A percentile compares a stretch with the other conserved stretches of the same genome.
Evolutionary conservation across 2,329 filamentous ascomycete species (phyloP).

Genomic region (Botrytis medusae): DNA sequence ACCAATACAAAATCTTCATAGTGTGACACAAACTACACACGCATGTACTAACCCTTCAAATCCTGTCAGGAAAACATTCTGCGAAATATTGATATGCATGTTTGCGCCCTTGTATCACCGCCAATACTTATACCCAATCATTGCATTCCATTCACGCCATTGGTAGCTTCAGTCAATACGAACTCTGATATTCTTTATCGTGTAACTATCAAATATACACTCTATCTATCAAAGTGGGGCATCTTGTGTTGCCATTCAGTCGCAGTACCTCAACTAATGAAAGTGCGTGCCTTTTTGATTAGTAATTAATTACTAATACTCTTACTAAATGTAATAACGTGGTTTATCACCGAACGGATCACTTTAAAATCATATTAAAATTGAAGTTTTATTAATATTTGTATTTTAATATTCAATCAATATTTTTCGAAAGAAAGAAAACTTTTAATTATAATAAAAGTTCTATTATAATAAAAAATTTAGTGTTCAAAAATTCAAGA

Average conservation of each 20-base stretch:
- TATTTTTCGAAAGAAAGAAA: no score
- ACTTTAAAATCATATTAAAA: no score
- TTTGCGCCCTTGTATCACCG: neutral
- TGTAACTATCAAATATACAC: neutral
- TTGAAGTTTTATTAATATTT: no score
- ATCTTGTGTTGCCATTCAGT: neutral
- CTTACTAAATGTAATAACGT: accelerated
- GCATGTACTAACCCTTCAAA: neutral
- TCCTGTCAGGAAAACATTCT: neutral
- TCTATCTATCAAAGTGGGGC: neutral
- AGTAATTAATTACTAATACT: neutral
- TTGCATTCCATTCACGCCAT: neutral
- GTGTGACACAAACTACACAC: neutral
- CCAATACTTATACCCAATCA: neutral
- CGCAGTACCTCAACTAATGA: neutral
- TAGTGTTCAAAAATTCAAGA: no score
- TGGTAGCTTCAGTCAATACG: neutral
- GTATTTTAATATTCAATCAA: no score
- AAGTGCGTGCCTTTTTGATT: neutral
- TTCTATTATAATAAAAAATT: no score
- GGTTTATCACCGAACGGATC: no score
- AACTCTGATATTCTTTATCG: neutral
- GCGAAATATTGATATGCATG: neutral
- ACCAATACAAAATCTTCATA: neutral
- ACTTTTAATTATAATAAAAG: no score